Percentiles rank a stretch among this genome's conserved stretches.
Conservation (phyloP, 495 filamentous ascomycete species). For the Usnea hakonensis region DNA sequence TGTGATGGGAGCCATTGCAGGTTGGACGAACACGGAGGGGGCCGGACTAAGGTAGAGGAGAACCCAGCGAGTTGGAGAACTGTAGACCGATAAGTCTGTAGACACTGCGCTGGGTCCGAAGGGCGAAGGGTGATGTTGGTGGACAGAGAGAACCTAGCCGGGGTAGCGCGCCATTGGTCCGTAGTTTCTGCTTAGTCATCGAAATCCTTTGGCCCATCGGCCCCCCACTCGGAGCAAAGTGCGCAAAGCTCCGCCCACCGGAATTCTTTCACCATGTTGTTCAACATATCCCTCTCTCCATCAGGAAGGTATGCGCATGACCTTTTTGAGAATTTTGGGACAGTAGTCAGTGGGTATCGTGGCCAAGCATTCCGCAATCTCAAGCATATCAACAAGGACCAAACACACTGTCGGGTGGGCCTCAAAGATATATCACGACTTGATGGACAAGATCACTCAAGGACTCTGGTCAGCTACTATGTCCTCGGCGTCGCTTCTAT, state of each 20-base stretch:
- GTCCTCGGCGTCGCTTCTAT: too few relatives aligned
- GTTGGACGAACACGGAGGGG: constrained; percentile 25
- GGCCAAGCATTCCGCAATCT: neutral
- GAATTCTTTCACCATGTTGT: neutral
- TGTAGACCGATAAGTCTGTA: constrained; percentile 14
- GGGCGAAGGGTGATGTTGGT: neutral
- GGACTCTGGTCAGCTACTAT: too few relatives aligned
- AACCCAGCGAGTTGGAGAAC: constrained; percentile 10
- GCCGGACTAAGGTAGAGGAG: constrained; percentile 32
- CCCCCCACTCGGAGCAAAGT: too few relatives aligned
- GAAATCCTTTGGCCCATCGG: neutral
- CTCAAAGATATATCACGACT: too few relatives aligned
- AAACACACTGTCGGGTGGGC: too few relatives aligned
- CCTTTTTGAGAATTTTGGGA: neutral
- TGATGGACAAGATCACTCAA: too few relatives aligned
- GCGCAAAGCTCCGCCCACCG: too few relatives aligned
- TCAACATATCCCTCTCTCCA: neutral
- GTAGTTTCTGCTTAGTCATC: constrained; percentile 1
- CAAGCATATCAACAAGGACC: neutral
- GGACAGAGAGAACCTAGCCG: neutral
- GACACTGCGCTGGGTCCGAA: neutral
- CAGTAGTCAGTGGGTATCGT: neutral
- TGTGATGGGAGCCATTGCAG: constrained; percentile 75
- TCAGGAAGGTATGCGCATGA: neutral
- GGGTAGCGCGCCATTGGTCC: neutral